Percentiles rank a stretch among this genome's conserved stretches.
Evolutionary conservation across 2,329 filamentous ascomycete genomes (phyloP).

Genomic region (Beauveria caledonica): DNA sequence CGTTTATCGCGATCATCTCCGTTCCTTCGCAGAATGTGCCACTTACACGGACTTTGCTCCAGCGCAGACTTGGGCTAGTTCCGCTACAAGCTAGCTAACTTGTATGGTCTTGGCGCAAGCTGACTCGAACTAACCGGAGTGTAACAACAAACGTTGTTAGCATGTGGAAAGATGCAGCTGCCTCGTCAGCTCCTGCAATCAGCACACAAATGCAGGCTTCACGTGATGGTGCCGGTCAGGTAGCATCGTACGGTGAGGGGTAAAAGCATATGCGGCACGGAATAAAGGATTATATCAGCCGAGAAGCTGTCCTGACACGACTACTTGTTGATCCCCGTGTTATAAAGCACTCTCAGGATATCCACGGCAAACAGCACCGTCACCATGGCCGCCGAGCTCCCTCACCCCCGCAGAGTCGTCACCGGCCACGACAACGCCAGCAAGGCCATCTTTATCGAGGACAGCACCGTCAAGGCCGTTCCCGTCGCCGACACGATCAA

Average conservation of each 20-base stretch:
- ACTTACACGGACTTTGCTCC: neutral
- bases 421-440: slow-evolving; percentile 15
- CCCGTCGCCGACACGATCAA: slow-evolving; percentile 9
- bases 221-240: neutral
- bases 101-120: neutral
- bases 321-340: too few species aligned
- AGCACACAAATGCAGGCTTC: neutral
- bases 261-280: neutral
- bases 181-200: neutral
- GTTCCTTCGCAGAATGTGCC: too few species aligned
- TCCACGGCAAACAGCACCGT: neutral
- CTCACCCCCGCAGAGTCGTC: slow-evolving; percentile 14
- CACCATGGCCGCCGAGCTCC: slow-evolving; percentile 7
- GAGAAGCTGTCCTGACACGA: neutral
- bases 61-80: too few species aligned
- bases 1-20: too few species aligned
- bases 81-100: neutral
- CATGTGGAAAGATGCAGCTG: neutral
- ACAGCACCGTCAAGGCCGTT: slow-evolving; percentile 10
- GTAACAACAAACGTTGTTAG: too few species aligned
- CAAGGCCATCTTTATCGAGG: slow-evolving; percentile 14
- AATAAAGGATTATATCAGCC: neutral
- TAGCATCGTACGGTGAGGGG: neutral
- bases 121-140: neutral
- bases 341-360: neutral